These are phyloP conservation scores for Russula griseocarnosa DNA, from an alignment of 768 basidiomycete species.

Conservation along the genomic window DNA sequence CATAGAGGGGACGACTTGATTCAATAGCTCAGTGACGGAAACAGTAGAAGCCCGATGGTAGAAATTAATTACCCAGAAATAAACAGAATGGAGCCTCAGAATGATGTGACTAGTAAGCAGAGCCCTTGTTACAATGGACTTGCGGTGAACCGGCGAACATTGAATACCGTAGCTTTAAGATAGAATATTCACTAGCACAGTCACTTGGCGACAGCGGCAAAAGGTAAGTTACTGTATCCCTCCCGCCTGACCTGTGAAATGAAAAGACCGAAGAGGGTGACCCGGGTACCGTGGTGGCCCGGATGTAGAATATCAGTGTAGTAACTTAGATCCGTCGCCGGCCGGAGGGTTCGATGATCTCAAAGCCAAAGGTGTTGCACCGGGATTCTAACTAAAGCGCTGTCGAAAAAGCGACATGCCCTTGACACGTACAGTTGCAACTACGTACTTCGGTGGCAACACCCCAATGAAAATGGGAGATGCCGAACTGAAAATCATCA, in stretches of 20 bases:
- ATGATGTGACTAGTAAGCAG: no score
- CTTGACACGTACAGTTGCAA: neutral
- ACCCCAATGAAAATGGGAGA: neutral
- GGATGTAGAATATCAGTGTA: neutral
- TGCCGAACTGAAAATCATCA: neutral
- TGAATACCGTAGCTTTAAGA: no score
- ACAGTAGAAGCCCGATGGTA: no score
- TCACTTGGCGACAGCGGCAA: no score
- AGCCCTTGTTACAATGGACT: no score
- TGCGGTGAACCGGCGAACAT: no score
- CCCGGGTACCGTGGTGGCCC: slow-evolving; percentile 1
- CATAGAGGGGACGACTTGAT: no score
- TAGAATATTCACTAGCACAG: no score
- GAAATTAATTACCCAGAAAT: neutral
- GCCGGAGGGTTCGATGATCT: neutral
- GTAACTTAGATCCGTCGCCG: slow-evolving; percentile 12
- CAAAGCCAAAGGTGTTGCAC: neutral
- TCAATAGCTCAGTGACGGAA: neutral
- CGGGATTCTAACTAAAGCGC: neutral
- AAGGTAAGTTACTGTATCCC: neutral
- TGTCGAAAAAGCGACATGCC: neutral
- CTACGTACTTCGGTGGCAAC: neutral
- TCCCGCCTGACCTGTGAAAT: no score
- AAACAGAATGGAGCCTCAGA: no score
- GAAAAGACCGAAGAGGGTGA: neutral